Evolutionary conservation across 2,329 filamentous ascomycete genomes (phyloP).

Genomic region (Aspergillus oerlinghausenensis): DNA sequence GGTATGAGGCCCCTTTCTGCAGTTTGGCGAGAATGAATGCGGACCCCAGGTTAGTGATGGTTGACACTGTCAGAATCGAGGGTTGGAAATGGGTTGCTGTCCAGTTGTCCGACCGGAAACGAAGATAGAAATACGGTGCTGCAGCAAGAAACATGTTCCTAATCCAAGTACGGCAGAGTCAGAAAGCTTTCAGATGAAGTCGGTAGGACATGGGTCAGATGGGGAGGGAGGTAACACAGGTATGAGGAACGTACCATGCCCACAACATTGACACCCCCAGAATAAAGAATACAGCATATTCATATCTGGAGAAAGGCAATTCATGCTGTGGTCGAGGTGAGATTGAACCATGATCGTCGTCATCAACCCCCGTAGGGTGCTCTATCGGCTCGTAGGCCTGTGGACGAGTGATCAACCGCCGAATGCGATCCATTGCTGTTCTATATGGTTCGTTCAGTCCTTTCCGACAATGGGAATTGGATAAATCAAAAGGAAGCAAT

Average conservation of each 20-base stretch:
- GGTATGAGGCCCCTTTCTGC: conserved; percentile 80
- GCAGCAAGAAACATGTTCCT: conserved; percentile 99
- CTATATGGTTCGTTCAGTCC: neutral
- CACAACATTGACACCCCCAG: conserved; percentile 93
- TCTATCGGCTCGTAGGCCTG: conserved; percentile 28
- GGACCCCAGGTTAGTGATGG: conserved; percentile 70
- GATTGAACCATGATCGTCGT: conserved; percentile 23
- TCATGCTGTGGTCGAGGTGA: conserved; percentile 7
- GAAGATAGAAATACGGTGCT: conserved; percentile 83
- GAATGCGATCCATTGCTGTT: conserved; percentile 31
- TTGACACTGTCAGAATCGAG: conserved; percentile 80
- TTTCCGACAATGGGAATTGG: neutral
- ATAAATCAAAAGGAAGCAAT: neutral
- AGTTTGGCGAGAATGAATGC: conserved; percentile 74
- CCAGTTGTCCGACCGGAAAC: conserved; percentile 67
- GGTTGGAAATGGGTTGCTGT: conserved; percentile 82
- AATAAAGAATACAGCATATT: conserved; percentile 80
- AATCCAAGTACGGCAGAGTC: conserved; percentile 2
- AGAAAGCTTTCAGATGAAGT: neutral
- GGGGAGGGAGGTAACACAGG: neutral
- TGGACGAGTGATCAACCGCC: conserved; percentile 28
- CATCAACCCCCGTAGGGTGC: conserved; percentile 23
- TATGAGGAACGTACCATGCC: conserved; percentile 67
- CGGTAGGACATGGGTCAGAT: neutral
- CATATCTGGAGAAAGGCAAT: conserved; percentile 68